Evolutionary conservation across 495 filamentous ascomycete species (phyloP).

Genomic region (Aspergillus olivimuriae): DNA sequence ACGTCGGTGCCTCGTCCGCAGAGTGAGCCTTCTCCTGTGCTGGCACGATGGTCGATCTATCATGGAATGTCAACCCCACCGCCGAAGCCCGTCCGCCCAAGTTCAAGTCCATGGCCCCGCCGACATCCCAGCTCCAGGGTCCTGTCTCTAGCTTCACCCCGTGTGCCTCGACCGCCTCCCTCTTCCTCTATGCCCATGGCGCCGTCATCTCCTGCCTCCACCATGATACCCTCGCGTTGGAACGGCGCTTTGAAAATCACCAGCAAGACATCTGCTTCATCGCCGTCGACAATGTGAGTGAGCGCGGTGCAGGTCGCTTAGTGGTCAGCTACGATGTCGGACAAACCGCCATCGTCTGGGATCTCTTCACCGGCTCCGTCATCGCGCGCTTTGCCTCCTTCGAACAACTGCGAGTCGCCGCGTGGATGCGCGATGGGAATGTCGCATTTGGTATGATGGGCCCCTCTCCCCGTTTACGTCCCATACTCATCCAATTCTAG

Average conservation of each 20-base stretch:
- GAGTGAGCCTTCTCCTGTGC: too few species aligned
- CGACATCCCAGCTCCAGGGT: slow-evolving; percentile 27
- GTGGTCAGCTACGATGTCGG: slow-evolving; percentile 91
- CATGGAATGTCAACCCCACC: slow-evolving; percentile 25
- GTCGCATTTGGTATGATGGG: slow-evolving; percentile 73
- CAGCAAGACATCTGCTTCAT: slow-evolving; percentile 72
- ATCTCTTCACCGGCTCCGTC: slow-evolving; percentile 86
- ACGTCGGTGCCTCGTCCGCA: not conserved
- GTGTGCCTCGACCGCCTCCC: slow-evolving; percentile 78
- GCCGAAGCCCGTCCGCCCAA: slow-evolving; percentile 22
- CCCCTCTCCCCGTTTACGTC: not conserved
- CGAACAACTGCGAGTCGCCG: slow-evolving; percentile 73
- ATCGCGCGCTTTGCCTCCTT: slow-evolving; percentile 86
- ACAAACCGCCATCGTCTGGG: slow-evolving; percentile 94
- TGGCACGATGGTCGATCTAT: slow-evolving; percentile 26
- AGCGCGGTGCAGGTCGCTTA: slow-evolving; percentile 73
- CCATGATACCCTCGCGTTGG: slow-evolving; percentile 86
- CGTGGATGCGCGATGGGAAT: slow-evolving; percentile 98
- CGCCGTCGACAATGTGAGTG: slow-evolving; percentile 87
- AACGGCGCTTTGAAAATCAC: slow-evolving; percentile 80
- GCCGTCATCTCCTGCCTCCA: slow-evolving; percentile 72
- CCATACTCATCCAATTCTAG: slow-evolving; percentile 34
- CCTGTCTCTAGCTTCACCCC: slow-evolving; percentile 63
- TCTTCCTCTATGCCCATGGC: slow-evolving; percentile 81
- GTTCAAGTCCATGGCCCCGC: slow-evolving; percentile 38